Evolutionary conservation across 2,329 filamentous ascomycete species (phyloP).

Genomic region (Cordyceps farinosa): DNA sequence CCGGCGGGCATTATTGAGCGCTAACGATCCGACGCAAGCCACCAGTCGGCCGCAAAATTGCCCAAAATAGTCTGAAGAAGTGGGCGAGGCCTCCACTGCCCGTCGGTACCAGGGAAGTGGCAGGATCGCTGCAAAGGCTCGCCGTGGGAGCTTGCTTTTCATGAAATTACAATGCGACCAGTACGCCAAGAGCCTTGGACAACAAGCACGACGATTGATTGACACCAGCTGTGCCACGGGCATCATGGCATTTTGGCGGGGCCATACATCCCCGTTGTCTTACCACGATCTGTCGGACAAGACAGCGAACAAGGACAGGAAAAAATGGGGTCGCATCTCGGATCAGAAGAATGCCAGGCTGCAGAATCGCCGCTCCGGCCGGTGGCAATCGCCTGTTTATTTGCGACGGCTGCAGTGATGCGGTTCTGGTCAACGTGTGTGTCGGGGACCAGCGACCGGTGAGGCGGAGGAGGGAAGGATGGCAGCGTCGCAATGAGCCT

Average conservation of each 20-base stretch:
- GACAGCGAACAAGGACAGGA: not conserved
- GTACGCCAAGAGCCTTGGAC: no score
- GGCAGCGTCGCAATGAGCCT: not conserved
- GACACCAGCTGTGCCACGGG: not conserved
- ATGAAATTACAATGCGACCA: no score
- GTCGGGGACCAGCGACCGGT: not conserved
- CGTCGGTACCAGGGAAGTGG: not conserved
- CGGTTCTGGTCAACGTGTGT: not conserved
- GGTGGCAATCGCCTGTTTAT: not conserved
- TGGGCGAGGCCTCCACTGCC: not conserved
- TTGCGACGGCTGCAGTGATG: constrained; percentile 12
- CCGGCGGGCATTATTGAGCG: not conserved
- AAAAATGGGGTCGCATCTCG: constrained; percentile 7
- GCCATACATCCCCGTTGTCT: not conserved
- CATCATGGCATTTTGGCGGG: not conserved
- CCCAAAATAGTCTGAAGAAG: not conserved
- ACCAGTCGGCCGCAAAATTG: not conserved
- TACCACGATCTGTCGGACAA: not conserved
- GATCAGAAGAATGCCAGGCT: not conserved
- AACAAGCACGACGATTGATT: not conserved
- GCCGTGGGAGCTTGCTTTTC: no score
- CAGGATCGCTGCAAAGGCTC: not conserved
- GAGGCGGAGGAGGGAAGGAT: not conserved
- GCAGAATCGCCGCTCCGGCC: not conserved
- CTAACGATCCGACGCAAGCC: constrained; percentile 9